Evolutionary conservation across 169 alveolate genomes (phyloP).

Genomic region (Cryptosporidium muris): DNA sequence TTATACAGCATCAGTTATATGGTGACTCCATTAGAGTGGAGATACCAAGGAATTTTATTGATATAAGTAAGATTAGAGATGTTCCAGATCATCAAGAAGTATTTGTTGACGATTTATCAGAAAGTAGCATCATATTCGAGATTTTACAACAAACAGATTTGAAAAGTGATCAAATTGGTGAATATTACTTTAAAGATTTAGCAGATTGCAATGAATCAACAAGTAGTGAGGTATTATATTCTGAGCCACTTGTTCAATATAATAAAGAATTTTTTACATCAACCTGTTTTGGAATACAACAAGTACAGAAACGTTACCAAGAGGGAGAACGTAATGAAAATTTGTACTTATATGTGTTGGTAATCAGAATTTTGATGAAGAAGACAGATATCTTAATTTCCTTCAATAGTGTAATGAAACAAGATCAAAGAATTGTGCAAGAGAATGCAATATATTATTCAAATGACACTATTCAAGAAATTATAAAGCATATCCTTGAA

Average conservation of each 20-base stretch:
- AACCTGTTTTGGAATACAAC: conserved; percentile 32
- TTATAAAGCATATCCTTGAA: conserved; percentile 9
- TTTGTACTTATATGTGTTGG: conserved; percentile 10
- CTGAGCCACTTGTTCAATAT: conserved; percentile 14
- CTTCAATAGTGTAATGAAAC: conserved; percentile 24
- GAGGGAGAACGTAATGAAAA: conserved; percentile 10
- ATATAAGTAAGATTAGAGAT: conserved; percentile 54
- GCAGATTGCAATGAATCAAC: conserved; percentile 24
- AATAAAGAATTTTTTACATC: conserved; percentile 10
- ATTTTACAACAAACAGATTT: conserved; percentile 13
- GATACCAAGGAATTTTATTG: conserved; percentile 39
- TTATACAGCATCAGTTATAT: conserved; percentile 1
- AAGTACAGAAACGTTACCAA: conserved; percentile 18
- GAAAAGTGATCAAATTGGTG: conserved; percentile 6
- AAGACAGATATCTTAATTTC: conserved; percentile 54
- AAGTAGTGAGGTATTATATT: conserved; percentile 5
- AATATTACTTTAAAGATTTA: conserved; percentile 47
- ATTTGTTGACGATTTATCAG: conserved; percentile 53
- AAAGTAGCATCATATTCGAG: conserved; percentile 59
- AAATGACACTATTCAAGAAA: conserved; percentile 1
- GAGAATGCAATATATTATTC: background rate
- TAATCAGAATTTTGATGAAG: conserved; percentile 12
- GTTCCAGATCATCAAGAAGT: conserved; percentile 67
- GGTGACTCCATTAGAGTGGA: conserved; percentile 53
- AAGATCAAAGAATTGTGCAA: background rate